Evolutionary conservation across 192 early-diverging fungal genomes (phyloP), one percentile per base, ranked within the genome.

Genomic region (Oehlia diaphana): DNA sequence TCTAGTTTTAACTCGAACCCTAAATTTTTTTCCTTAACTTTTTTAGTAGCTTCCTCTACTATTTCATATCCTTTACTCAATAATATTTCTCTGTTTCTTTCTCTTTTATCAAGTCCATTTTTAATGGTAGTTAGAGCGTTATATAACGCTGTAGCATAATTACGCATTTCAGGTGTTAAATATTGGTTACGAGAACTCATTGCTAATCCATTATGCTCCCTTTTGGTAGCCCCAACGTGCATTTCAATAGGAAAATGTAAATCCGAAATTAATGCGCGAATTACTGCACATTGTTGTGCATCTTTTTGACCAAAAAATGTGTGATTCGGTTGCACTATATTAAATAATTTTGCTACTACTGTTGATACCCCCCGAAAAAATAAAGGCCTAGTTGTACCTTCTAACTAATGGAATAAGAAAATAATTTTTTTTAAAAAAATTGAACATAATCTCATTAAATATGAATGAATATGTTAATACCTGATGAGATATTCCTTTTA

Each of bases 321-420:
- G 26, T 87, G 74, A 23, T 93, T 91, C 4, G 98, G 96, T 85
- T 93, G 90, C 28, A 92, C 89, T 37, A 94, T 93, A 84, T 97
- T 96, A 81, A 99, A 93, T 33, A 99, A 89, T 84, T 98, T 99
- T 47, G 93, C 82, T 3, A 98, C 96, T 0, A 99, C 93, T 2
- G 98, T 99, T 0, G 96, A 94, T 5, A 99, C 98, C 49, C 98
- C 98, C 67, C 97, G 90, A 87, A 99, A 99, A 84, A 98, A 98
- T 80, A 94, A 92, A 14, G 98, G 98, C 0, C 98, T 91, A 4
- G 95, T 90, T 26, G 86, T 88, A 42, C 98, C 98, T 83, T 99
- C 98, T 88, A 98, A 88, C 88, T 76, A 37, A n/a, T 3, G 66
- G 9, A 37, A 47, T 12, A 47, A 47, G 13, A 12, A 12, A 47